A percentile compares a stretch with the other conserved stretches of the same genome.
These are phyloP conservation scores for Chlamydomonas incerta DNA, from an alignment of 139 green algal species.

Conservation along the genomic window DNA sequence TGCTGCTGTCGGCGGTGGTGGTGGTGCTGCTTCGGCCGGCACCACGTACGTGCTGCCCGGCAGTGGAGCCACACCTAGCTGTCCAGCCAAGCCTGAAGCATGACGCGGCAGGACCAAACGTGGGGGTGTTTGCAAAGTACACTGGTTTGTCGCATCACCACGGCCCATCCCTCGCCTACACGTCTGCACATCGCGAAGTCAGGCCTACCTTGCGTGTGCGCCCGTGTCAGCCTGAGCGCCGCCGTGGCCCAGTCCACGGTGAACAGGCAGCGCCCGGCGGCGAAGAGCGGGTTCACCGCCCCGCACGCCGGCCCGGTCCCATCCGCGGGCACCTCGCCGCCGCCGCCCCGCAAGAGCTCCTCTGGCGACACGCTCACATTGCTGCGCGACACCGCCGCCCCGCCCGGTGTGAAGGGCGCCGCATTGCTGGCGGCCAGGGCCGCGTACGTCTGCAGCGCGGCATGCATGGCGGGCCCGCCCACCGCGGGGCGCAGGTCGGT, in stretches of 20 bases:
- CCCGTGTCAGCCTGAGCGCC: background rate
- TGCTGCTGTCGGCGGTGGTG: background rate
- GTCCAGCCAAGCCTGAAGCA: background rate
- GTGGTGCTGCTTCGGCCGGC: background rate
- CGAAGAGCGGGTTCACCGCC: constrained; percentile 23
- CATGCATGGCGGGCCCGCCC: background rate
- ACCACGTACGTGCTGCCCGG: background rate
- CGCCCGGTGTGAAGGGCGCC: background rate
- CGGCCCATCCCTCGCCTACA: too few relatives aligned
- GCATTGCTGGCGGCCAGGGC: background rate
- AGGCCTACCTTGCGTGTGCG: background rate
- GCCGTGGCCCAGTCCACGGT: constrained; percentile 17
- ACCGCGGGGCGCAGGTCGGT: background rate
- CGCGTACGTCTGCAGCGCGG: background rate
- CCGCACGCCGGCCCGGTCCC: background rate
- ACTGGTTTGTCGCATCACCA: too few relatives aligned
- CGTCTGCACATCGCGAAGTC: too few relatives aligned
- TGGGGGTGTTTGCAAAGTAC: too few relatives aligned
- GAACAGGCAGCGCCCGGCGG: constrained; percentile 11
- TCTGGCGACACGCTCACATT: background rate
- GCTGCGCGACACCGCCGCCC: background rate
- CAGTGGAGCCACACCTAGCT: background rate
- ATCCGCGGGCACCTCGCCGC: background rate
- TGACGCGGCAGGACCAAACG: too few relatives aligned
- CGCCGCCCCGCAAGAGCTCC: background rate